Percentiles rank a stretch among this genome's conserved stretches.
These are phyloP conservation scores for Citrus reticulata DNA, from an alignment of 345 rosid genomes.

Conservation along the genomic window DNA sequence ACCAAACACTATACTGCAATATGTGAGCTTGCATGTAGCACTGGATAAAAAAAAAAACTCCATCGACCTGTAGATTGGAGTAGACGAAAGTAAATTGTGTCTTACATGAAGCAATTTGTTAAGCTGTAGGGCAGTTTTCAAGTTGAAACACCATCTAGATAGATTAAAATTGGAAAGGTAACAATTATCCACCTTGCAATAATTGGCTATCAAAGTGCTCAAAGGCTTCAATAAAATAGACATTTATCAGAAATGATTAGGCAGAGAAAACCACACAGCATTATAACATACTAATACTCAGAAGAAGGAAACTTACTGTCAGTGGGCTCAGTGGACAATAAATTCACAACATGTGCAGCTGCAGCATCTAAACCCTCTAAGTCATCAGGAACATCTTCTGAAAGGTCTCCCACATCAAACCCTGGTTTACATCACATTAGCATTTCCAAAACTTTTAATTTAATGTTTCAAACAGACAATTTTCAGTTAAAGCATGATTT, in stretches of 20 bases:
- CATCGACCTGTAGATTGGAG: not conserved
- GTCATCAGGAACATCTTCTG: conserved; percentile 87
- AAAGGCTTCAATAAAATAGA: not conserved
- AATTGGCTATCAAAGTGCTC: not conserved
- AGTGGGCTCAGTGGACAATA: conserved; percentile 88
- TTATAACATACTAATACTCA: conserved; percentile 3
- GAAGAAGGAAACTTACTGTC: conserved; percentile 65
- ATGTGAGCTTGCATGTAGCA: not conserved
- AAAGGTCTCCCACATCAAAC: conserved; percentile 87
- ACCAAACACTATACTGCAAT: not conserved
- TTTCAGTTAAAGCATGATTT: not conserved
- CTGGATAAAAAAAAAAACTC: not conserved
- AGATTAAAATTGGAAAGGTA: not conserved
- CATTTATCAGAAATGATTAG: not conserved
- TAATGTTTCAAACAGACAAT: not conserved
- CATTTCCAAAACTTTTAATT: conserved; percentile 8
- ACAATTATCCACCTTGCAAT: not conserved
- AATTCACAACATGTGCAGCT: conserved; percentile 88
- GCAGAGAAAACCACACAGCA: not conserved
- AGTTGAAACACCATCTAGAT: not conserved
- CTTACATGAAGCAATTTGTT: not conserved
- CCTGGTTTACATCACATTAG: conserved; percentile 44
- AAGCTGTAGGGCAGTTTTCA: not conserved
- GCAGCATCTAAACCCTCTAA: conserved; percentile 84
- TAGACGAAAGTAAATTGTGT: not conserved